Conservation (phyloP, 768 basidiomycete genomes). For the Dioszegia hungarica region DNA sequence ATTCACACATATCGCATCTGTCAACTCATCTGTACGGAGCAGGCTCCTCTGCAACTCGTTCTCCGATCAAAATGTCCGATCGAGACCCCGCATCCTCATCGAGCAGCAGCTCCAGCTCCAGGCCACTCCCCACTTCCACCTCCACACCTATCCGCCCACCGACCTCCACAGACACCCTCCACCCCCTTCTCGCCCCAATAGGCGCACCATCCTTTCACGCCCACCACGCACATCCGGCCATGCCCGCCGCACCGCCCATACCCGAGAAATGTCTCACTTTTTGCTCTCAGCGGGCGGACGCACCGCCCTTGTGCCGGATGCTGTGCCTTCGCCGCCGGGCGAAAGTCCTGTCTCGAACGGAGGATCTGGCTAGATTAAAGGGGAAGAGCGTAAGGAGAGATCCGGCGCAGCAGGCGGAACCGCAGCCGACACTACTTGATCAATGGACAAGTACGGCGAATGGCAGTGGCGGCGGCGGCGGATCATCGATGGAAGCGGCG, state of each 20-base stretch:
- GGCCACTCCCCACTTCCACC: background rate
- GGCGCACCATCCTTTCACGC: too few relatives aligned
- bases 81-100: background rate
- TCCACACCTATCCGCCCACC: background rate
- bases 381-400: background rate
- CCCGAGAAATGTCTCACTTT: constrained; percentile 41
- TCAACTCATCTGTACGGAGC: too few relatives aligned
- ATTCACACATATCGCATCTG: too few relatives aligned
- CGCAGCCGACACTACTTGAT: too few relatives aligned
- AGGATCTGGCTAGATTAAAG: constrained; percentile 21
- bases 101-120: background rate
- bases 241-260: constrained; percentile 1
- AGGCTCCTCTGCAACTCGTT: too few relatives aligned
- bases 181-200: constrained; percentile 11
- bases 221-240: background rate
- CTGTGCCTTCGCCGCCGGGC: constrained; percentile 26
- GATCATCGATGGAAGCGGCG: too few relatives aligned
- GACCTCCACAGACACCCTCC: constrained; percentile 4
- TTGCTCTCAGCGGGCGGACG: constrained; percentile 28
- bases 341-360: constrained; percentile 7
- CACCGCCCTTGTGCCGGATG: constrained; percentile 32
- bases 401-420: background rate
- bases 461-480: too few relatives aligned
- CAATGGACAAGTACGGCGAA: too few relatives aligned
- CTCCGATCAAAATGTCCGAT: background rate